Percentiles rank a stretch among this genome's conserved stretches.
phyloP scores from a whole-genome alignment of 305 asterid species.

The Lippia alba region DNA sequence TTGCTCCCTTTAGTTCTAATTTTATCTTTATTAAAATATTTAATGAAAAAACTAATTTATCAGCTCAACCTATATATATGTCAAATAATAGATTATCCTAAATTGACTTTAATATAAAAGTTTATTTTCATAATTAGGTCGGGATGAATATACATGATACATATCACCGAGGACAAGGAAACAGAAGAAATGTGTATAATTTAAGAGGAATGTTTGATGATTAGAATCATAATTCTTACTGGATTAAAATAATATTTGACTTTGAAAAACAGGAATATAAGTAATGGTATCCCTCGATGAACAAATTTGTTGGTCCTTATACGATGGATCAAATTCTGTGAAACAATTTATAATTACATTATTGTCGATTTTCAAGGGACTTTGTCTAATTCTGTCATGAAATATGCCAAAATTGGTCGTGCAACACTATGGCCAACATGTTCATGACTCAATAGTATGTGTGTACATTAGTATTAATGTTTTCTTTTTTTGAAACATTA shows the following conservation, averaged over 20 bases:
- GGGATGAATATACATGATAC: constrained; percentile 7
- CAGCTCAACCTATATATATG: too few species aligned
- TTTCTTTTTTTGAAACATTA: too few species aligned
- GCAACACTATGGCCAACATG: neutral
- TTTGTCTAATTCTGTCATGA: neutral
- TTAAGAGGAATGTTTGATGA: neutral
- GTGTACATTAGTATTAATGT: too few species aligned
- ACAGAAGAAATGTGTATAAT: too few species aligned
- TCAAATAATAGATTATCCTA: too few species aligned
- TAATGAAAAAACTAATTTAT: too few species aligned
- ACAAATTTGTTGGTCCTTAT: constrained; percentile 6
- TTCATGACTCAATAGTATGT: too few species aligned
- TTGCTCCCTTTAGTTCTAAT: too few species aligned
- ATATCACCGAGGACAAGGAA: neutral
- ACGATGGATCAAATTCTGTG: neutral
- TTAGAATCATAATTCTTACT: neutral
- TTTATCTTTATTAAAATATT: too few species aligned
- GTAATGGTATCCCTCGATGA: constrained; percentile 32
- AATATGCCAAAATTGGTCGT: neutral
- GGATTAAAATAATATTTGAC: constrained; percentile 27
- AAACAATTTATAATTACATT: neutral
- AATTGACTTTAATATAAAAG: neutral
- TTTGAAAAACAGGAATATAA: neutral
- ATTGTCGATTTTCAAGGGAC: neutral
- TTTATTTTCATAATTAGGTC: neutral